phyloP scores from a whole-genome alignment of 1,139 yeast genomes.

The Kurtzmaniella quercitrusa region DNA sequence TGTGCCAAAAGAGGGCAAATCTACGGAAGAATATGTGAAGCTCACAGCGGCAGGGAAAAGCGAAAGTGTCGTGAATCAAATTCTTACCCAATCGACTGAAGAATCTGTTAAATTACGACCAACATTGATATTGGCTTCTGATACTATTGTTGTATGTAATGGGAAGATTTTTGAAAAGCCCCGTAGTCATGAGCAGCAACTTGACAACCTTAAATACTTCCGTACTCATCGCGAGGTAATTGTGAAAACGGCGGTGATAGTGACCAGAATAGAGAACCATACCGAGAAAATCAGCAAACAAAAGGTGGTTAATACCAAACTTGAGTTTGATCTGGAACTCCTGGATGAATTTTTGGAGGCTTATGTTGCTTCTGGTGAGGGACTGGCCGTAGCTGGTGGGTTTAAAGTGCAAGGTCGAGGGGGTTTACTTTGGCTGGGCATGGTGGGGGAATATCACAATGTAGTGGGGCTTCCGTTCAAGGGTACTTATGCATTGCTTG shows the following conservation, averaged over 20 bases:
- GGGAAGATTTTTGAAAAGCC: constrained; percentile 80
- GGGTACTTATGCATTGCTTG: constrained; percentile 45
- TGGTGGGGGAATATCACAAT: constrained; percentile 80
- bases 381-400: constrained; percentile 85
- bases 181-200: constrained; percentile 32
- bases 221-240: constrained; percentile 39
- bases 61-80: constrained; percentile 46
- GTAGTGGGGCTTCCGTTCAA: constrained; percentile 87
- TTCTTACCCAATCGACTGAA: constrained; percentile 8
- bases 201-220: constrained; percentile 47
- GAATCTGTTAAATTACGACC: constrained; percentile 3
- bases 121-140: constrained; percentile 61
- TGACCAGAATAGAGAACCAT: constrained; percentile 36
- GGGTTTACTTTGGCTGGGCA: constrained; percentile 55
- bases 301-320: constrained; percentile 20
- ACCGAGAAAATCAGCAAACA: constrained; percentile 1
- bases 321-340: constrained; percentile 30
- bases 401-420: constrained; percentile 78
- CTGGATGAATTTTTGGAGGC: constrained; percentile 51
- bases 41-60: constrained; percentile 66
- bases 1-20: constrained; percentile 48
- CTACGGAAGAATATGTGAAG: constrained; percentile 60
- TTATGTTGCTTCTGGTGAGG: constrained; percentile 74
- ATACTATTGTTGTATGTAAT: constrained; percentile 69
- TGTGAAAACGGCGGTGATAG: constrained; percentile 68